Evolutionary conservation across 2,329 filamentous ascomycete genomes (phyloP).

Genomic region (Microdochium nivale): DNA sequence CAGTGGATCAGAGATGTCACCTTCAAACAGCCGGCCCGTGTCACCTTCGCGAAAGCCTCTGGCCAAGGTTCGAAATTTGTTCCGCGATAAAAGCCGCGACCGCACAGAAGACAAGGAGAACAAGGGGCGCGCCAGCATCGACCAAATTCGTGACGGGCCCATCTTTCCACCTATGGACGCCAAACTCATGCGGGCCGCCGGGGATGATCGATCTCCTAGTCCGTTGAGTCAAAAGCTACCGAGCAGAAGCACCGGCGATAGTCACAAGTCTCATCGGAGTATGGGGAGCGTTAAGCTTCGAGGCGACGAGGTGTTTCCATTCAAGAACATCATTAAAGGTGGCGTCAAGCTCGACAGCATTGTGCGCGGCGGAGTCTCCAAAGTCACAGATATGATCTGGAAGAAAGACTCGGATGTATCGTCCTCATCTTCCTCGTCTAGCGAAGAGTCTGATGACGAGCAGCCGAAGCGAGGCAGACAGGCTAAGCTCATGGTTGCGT

Average conservation of each 20-base stretch:
- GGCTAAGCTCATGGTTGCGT: slow-evolving; percentile 24
- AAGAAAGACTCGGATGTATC: slow-evolving; percentile 35
- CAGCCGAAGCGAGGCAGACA: slow-evolving; percentile 28
- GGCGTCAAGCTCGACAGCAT: slow-evolving; percentile 61
- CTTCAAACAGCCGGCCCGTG: slow-evolving; percentile 49
- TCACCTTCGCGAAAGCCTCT: slow-evolving; percentile 57
- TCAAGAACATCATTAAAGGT: slow-evolving; percentile 71
- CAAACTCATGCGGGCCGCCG: slow-evolving; percentile 15
- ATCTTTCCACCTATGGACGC: slow-evolving; percentile 18
- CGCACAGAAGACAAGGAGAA: slow-evolving; percentile 20
- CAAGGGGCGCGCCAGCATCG: slow-evolving; percentile 9
- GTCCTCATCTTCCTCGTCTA: slow-evolving; percentile 28
- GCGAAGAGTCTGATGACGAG: slow-evolving; percentile 41
- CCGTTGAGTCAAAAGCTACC: slow-evolving; percentile 24
- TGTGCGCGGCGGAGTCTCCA: slow-evolving; percentile 51
- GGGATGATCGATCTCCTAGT: slow-evolving; percentile 25
- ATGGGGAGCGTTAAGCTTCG: slow-evolving; percentile 38
- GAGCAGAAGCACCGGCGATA: slow-evolving; percentile 32
- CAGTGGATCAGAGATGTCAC: slow-evolving; percentile 55
- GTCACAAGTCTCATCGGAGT: slow-evolving; percentile 37
- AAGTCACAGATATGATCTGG: slow-evolving; percentile 49
- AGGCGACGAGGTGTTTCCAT: slow-evolving; percentile 41
- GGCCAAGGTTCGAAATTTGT: slow-evolving; percentile 44
- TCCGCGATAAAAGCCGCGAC: slow-evolving; percentile 44
- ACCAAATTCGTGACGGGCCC: slow-evolving; percentile 22